Evolutionary conservation across 2,329 filamentous ascomycete species (phyloP).

Genomic region (Penicillium sp.): DNA sequence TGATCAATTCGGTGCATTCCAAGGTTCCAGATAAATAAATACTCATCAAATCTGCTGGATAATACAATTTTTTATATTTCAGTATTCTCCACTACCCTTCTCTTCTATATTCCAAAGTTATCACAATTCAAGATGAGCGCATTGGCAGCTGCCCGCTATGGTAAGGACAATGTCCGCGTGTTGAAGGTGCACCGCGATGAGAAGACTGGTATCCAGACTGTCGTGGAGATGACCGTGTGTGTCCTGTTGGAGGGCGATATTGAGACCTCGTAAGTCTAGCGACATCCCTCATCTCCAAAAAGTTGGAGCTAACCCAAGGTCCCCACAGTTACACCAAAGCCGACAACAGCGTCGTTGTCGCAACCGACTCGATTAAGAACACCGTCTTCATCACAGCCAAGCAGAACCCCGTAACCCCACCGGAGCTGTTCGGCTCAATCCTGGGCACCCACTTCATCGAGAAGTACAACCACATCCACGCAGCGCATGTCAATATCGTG

Average conservation of each 20-base stretch:
- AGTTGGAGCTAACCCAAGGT: conserved; percentile 3
- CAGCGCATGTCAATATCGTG: conserved; percentile 74
- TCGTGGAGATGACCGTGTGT: conserved; percentile 93
- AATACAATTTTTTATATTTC: not conserved
- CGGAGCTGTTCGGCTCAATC: conserved; percentile 84
- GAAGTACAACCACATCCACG: conserved; percentile 82
- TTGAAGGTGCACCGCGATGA: conserved; percentile 87
- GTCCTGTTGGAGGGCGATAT: conserved; percentile 92
- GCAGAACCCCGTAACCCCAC: conserved; percentile 85
- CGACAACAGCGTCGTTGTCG: conserved; percentile 92
- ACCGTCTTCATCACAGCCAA: conserved; percentile 94
- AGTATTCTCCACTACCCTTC: not conserved
- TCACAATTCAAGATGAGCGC: conserved; percentile 28
- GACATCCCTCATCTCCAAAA: not conserved
- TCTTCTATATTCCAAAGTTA: not conserved
- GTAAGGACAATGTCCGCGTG: conserved; percentile 93
- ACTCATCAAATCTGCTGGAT: not conserved
- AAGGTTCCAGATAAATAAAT: conserved; percentile 2
- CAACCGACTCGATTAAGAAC: conserved; percentile 98
- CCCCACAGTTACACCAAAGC: conserved; percentile 74
- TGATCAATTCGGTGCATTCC: not conserved
- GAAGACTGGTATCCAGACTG: conserved; percentile 72
- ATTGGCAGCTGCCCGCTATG: conserved; percentile 48
- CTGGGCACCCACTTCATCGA: conserved; percentile 85
- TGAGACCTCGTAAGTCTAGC: conserved; percentile 64